Base-by-base conservation (phyloP, 2,329 filamentous ascomycete species). In the Beauveria varroae region DNA sequence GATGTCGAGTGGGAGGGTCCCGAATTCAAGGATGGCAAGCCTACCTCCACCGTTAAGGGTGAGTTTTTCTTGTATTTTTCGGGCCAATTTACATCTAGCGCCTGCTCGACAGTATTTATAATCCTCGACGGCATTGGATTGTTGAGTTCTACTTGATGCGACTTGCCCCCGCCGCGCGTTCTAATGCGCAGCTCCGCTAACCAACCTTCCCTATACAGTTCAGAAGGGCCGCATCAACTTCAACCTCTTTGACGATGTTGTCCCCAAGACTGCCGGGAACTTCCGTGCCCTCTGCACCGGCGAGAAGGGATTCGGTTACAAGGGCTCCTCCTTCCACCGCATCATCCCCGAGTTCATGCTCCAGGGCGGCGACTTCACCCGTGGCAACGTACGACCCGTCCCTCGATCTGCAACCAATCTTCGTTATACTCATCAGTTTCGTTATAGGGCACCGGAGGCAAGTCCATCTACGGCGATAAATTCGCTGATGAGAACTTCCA, bases 271-370 rank as follows among this genome's bases (percentile, higher is more conserved):
- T 61, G 82, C 84, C 69, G 81, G 84, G 76, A 95, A 95, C 86
- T 96, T 96, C 86, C 85, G 84, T 68, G 86, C 86, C 75, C 89
- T 95, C 72, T 92, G 89, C 88, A 91, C 87, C 66, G 83, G 82
- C 68, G 84, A 90, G 81, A 86, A 91, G 79, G 90, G 90, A 73
- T 87, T 89, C 76, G 90, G 91, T 70, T 96, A 96, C 84, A 77
- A 84, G 76, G 86, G 85, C 73, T 95, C 90, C 69, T 82, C 84
- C 68, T 96, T 96, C 88, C 91, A 96, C 85, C 91, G 92, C 71
- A 88, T 96, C 78, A 96, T 96, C 78, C 89, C 89, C 69, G 77
- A 91, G 62, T 96, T 96, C 85, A 96, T 96, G 92, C 88, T 96
- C 70, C 92, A 96, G 85, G 92, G 91, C 76, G 91, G 91, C 84